phyloP scores from a whole-genome alignment of 176 grass and related monocot species.

The Panicum miliaceum region DNA sequence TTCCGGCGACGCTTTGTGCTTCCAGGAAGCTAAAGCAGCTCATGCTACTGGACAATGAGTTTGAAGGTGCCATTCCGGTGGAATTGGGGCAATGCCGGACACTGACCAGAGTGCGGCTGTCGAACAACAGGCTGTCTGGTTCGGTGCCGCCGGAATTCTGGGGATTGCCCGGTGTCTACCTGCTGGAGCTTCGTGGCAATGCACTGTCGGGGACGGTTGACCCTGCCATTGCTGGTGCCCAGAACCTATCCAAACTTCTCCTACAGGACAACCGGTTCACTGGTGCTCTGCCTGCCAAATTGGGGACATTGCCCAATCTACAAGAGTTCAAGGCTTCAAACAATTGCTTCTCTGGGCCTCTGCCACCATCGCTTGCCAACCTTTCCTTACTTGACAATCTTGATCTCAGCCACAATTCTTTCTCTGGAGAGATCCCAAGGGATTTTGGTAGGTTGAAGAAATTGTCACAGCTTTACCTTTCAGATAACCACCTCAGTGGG shows the following conservation, averaged over 20 bases:
- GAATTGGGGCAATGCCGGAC: constrained; percentile 64
- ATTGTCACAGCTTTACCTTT: constrained; percentile 57
- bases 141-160: constrained; percentile 63
- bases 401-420: constrained; percentile 71
- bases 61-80: constrained; percentile 63
- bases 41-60: constrained; percentile 68
- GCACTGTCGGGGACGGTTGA: constrained; percentile 64
- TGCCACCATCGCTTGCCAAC: constrained; percentile 45
- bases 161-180: constrained; percentile 59
- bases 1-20: constrained; percentile 64
- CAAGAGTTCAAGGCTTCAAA: constrained; percentile 56
- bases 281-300: constrained; percentile 62
- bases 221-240: constrained; percentile 57
- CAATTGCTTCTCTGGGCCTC: constrained; percentile 59
- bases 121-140: constrained; percentile 65
- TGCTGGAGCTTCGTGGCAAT: constrained; percentile 72
- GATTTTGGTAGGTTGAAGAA: constrained; percentile 44
- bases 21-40: constrained; percentile 58
- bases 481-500: constrained; percentile 65
- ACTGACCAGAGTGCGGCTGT: constrained; percentile 61
- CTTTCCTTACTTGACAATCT: constrained; percentile 45
- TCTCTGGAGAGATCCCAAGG: constrained; percentile 64
- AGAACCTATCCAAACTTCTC: constrained; percentile 61
- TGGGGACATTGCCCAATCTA: constrained; percentile 53
- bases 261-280: constrained; percentile 73